phyloP scores from a whole-genome alignment of 495 filamentous ascomycete species.

The Usnea hakonensis region DNA sequence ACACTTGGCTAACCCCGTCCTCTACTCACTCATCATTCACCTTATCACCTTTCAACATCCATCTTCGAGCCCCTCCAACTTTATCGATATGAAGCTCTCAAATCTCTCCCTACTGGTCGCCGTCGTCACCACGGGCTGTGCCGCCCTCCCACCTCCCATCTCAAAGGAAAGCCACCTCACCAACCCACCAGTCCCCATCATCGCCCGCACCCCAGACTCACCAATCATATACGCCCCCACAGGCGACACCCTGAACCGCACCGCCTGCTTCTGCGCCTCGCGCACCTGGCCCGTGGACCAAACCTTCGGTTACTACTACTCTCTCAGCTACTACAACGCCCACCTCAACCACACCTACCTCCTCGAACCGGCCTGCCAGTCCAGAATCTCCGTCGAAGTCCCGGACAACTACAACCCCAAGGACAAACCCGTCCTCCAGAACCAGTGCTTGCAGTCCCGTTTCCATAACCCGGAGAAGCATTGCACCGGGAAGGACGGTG shows the following conservation, averaged over 20 bases:
- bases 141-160: too few species aligned
- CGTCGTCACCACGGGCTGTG: too few species aligned
- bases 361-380: slow-evolving; percentile 2
- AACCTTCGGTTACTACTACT: slow-evolving; percentile 5
- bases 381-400: neutral
- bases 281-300: neutral
- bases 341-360: neutral
- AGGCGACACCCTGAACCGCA: slow-evolving; percentile 6
- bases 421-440: neutral
- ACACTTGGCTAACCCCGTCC: too few species aligned
- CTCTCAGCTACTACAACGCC: neutral
- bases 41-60: too few species aligned
- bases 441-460: neutral
- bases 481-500: neutral
- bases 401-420: neutral
- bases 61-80: too few species aligned
- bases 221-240: neutral
- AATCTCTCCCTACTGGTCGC: too few species aligned
- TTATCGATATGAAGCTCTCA: too few species aligned
- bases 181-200: neutral
- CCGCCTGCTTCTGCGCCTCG: slow-evolving; percentile 7
- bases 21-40: too few species aligned
- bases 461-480: neutral
- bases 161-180: neutral
- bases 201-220: neutral